Evolutionary conservation across 2,329 filamentous ascomycete genomes (phyloP).

Genomic region (Stagonosporopsis rhizophila): DNA sequence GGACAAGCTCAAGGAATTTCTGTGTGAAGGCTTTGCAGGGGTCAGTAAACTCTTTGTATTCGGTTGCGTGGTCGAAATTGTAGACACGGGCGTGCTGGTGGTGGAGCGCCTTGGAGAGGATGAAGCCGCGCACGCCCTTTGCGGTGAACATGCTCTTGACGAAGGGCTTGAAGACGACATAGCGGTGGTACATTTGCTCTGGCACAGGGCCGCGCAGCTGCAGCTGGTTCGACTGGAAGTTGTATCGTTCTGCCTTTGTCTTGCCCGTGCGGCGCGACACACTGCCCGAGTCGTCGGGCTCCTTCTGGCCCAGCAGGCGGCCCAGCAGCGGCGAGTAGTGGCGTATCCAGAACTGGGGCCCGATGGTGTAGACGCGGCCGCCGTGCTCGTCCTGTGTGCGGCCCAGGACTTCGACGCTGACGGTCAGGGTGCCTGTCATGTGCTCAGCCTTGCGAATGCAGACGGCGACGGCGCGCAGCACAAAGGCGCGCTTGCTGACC

Average conservation of each 20-base stretch:
- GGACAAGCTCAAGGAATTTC: conserved; percentile 84
- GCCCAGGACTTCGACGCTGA: conserved; percentile 82
- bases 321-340: conserved; percentile 92
- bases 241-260: conserved; percentile 71
- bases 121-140: conserved; percentile 76
- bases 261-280: conserved; percentile 51
- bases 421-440: conserved; percentile 72
- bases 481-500: conserved; percentile 85
- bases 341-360: conserved; percentile 77
- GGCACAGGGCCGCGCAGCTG: conserved; percentile 87
- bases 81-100: conserved; percentile 91
- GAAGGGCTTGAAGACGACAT: conserved; percentile 90
- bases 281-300: conserved; percentile 53
- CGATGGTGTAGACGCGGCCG: conserved; percentile 78
- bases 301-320: conserved; percentile 72
- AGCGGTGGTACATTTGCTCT: conserved; percentile 82
- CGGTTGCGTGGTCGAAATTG: conserved; percentile 80
- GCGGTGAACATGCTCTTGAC: conserved; percentile 87
- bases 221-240: conserved; percentile 93
- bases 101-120: conserved; percentile 85
- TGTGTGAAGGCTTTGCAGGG: conserved; percentile 75
- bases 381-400: conserved; percentile 70
- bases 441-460: conserved; percentile 67
- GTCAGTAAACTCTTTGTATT: conserved; percentile 71
- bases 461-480: conserved; percentile 72